phyloP scores from a whole-genome alignment of 495 filamentous ascomycete species.

The Xylaria bambusicola region DNA sequence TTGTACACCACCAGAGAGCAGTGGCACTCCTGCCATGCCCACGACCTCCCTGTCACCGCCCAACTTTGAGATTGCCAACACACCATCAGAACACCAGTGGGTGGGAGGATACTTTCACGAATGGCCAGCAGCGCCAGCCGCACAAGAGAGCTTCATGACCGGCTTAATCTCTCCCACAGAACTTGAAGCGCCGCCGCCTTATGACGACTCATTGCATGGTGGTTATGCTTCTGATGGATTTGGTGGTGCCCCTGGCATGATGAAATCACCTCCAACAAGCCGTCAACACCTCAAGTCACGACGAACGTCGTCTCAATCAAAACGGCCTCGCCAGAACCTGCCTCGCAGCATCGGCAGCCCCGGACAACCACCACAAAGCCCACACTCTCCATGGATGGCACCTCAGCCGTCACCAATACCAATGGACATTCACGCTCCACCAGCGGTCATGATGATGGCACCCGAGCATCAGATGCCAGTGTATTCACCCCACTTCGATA shows the following conservation, averaged over 20 bases:
- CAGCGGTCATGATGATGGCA: slow-evolving; percentile 17
- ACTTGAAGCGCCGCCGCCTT: slow-evolving; percentile 15
- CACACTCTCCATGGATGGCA: slow-evolving; percentile 20
- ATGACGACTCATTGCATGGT: slow-evolving; percentile 9
- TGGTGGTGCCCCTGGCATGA: slow-evolving; percentile 13
- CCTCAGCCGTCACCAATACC: slow-evolving; percentile 11
- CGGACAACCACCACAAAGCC: slow-evolving; percentile 17
- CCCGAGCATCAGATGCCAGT: slow-evolving; percentile 15
- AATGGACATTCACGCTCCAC: slow-evolving; percentile 12
- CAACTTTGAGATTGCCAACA: slow-evolving; percentile 17
- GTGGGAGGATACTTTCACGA: slow-evolving; percentile 22
- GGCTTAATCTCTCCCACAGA: slow-evolving; percentile 19
- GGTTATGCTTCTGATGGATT: slow-evolving; percentile 16
- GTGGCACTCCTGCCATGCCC: slow-evolving; percentile 9
- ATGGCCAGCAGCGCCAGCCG: slow-evolving; percentile 16
- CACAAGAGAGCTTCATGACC: slow-evolving; percentile 16
- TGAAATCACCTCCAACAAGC: slow-evolving; percentile 16
- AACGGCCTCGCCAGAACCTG: slow-evolving; percentile 8
- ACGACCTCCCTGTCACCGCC: slow-evolving; percentile 13
- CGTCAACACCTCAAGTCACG: slow-evolving; percentile 13
- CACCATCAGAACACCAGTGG: slow-evolving; percentile 20
- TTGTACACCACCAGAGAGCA: slow-evolving; percentile 18
- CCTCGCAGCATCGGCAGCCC: slow-evolving; percentile 21
- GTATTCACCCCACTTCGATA: slow-evolving; percentile 18
- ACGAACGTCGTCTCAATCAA: slow-evolving; percentile 18